Base-by-base conservation (phyloP, 306 rosid genomes). In the Elaeagnus macrophylla region DNA sequence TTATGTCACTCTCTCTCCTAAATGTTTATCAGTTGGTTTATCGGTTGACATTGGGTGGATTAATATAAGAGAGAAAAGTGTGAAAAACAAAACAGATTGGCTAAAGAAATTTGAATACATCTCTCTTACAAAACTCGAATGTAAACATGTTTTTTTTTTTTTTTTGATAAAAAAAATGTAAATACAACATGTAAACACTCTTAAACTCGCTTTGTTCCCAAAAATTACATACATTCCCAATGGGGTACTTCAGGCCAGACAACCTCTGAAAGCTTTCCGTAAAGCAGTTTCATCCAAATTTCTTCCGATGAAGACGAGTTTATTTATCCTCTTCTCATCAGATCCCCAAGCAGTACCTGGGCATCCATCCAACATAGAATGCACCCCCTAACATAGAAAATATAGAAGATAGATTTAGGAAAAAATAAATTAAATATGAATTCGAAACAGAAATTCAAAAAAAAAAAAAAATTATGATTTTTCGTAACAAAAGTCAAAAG, bases 221-320 rank as follows among this genome's bases (percentile, higher is more conserved):
- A 51, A 42, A 12, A 55, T 54, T 7, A 32, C 11, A 17, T 5
- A 40, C 32, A 12, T 9, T 9, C 14, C 41, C n/a, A 6, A 41
- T 48, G 37, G 45, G 12, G 54, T 45, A 7, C 35, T 25, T 62
- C 74, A 85, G 12, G 68, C 65, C 49, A 81, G 37, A 74, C 97
- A 90, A 50, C 97, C 94, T 69, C 48, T 86, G 65, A 86, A 90
- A 44, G 82, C 97, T 81, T 86, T 90, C 72, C 80, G 75, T 19
- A 90, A 81, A 61, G 83, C 70, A 61, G 81, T 54, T 81, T 86
- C 95, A 49, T 90, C 88, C 70, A 90, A 69, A 60, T 90, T 86
- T 68, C 85, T 83, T 74, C 97, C 97, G 39, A 86, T 83, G 78
- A 90, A 86, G 41, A 90, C 97, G 41, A 90, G 80, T 66, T 90